Percentiles rank a stretch among this genome's conserved stretches.
Evolutionary conservation across 306 rosid species (phyloP).

Genomic region (Cucurbita moschata): DNA sequence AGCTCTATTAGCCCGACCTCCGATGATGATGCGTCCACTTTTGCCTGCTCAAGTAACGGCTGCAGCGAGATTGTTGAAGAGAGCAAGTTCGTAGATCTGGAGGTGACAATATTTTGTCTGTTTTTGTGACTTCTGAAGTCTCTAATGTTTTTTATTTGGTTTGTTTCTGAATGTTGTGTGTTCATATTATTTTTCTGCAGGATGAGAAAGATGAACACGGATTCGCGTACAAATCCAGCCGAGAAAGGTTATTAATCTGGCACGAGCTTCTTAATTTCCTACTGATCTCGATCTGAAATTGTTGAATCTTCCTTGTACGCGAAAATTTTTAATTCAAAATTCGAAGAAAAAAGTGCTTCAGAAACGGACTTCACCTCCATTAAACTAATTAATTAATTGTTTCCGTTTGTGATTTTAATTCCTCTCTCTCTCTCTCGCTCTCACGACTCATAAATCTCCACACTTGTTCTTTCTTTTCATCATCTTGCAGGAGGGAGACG

Average conservation of each 20-base stretch:
- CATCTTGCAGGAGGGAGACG: slow-evolving; percentile 49
- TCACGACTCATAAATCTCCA: neutral
- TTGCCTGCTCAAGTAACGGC: slow-evolving; percentile 69
- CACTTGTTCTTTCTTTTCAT: neutral
- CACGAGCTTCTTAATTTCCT: neutral
- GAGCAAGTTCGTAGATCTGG: slow-evolving; percentile 49
- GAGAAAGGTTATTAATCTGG: slow-evolving; percentile 36
- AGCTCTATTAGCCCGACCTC: slow-evolving; percentile 28
- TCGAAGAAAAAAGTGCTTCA: neutral
- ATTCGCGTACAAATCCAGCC: slow-evolving; percentile 38
- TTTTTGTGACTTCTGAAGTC: neutral
- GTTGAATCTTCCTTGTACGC: too few species aligned
- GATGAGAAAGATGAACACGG: slow-evolving; percentile 56
- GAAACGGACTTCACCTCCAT: slow-evolving; percentile 7
- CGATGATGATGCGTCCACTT: slow-evolving; percentile 26
- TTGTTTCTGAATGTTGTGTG: slow-evolving; percentile 8
- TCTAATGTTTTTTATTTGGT: neutral
- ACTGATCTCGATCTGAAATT: neutral
- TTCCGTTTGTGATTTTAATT: slow-evolving; percentile 5
- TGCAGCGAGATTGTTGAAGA: slow-evolving; percentile 25
- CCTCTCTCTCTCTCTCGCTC: neutral
- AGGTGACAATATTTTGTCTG: slow-evolving; percentile 22
- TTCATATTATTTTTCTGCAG: slow-evolving; percentile 24
- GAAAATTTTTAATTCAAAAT: slow-evolving; percentile 18
- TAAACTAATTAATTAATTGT: neutral